Evolutionary conservation across 495 filamentous ascomycete genomes (phyloP).

Genomic region (Sordaria brevicollis): DNA sequence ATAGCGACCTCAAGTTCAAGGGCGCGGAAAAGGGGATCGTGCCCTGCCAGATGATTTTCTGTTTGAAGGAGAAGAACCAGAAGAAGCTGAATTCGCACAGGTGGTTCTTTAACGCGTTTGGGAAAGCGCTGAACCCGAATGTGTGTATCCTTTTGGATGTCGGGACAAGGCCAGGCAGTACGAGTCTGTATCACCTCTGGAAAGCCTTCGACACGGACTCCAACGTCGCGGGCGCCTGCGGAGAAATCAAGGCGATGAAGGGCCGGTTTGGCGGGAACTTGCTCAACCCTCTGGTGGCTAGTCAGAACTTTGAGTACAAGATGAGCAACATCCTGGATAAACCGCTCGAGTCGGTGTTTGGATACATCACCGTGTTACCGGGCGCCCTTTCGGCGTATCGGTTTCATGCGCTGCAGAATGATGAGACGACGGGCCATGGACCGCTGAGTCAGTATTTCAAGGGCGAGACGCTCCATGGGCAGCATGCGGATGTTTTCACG

Average conservation of each 20-base stretch:
- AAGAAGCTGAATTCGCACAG: slow-evolving; percentile 98
- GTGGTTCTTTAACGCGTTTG: slow-evolving; percentile 99
- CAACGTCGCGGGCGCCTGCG: slow-evolving; percentile 89
- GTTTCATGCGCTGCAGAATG: slow-evolving; percentile 95
- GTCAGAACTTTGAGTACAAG: slow-evolving; percentile 99
- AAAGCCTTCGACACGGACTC: slow-evolving; percentile 98
- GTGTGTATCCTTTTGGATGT: slow-evolving; percentile 96
- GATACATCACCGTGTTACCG: slow-evolving; percentile 93
- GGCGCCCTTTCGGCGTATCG: slow-evolving; percentile 92
- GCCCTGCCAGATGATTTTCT: slow-evolving; percentile 98
- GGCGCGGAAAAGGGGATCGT: slow-evolving; percentile 98
- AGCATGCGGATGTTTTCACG: slow-evolving; percentile 96
- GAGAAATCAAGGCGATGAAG: slow-evolving; percentile 94
- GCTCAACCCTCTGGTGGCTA: slow-evolving; percentile 89
- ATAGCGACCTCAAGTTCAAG: slow-evolving; percentile 94
- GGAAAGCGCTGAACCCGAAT: slow-evolving; percentile 83
- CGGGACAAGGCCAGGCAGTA: slow-evolving; percentile 78
- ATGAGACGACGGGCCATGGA: slow-evolving; percentile 81
- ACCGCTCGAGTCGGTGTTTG: slow-evolving; percentile 92
- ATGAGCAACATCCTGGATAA: slow-evolving; percentile 99
- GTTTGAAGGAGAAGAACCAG: slow-evolving; percentile 93
- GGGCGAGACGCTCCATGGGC: slow-evolving; percentile 91
- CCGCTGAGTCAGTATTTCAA: slow-evolving; percentile 99
- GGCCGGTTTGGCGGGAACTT: slow-evolving; percentile 73
- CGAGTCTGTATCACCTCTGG: slow-evolving; percentile 94